Base-by-base conservation (phyloP, 352 stramenopile genomes). In the Thalassiosira livingstoniorum region DNA sequence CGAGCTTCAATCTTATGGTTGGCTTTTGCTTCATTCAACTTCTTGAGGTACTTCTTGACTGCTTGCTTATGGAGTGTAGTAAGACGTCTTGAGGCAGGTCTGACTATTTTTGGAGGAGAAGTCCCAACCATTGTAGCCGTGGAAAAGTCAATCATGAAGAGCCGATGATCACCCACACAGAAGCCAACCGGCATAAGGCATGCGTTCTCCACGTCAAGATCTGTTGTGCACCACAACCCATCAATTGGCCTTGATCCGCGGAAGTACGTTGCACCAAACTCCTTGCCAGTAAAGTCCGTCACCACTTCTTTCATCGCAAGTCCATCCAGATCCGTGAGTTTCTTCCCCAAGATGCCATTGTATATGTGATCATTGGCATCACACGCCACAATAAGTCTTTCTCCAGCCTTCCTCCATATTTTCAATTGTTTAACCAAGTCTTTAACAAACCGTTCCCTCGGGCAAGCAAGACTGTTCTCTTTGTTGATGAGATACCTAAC, bases 181-280 rank as follows among this genome's bases (percentile, higher is more conserved):
- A 51, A 73, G 2, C 64, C 64, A n/a, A 10, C 39, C 0, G 63
- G 63, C 43, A 72, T 58, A 23, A 72, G 32, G 27, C 63, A 61
- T 39, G 64, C 64, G 0, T 39, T 39, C 1, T 18, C 23, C 27
- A 73, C 45, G 11, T 39, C 2, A 1, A 73, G n/a, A 23, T 62
- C 45, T 7, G 21, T 13, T 15, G 43, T 73, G 18, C 23, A 27
- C 64, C 64, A 73, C 2, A 73, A 11, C 10, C n/a, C 64, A 23
- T 63, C 64, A 25, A 72, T 72, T 45, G 63, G 63, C 29, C 61
- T 58, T 3, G 23, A 43, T 23, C 43, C 63, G 21, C 63, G 39
- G 13, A 72, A 72, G 35, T 61, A 72, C 1, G 43, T 72, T 15
- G 63, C 42, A 4, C 63, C 63, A 11, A 72, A 32, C 2, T 70